A percentile compares a stretch with the other conserved stretches of the same genome.
These are phyloP conservation scores for Anthracocystis walkeri DNA, from an alignment of 1,284 basidiomycete species.

Conservation along the genomic window DNA sequence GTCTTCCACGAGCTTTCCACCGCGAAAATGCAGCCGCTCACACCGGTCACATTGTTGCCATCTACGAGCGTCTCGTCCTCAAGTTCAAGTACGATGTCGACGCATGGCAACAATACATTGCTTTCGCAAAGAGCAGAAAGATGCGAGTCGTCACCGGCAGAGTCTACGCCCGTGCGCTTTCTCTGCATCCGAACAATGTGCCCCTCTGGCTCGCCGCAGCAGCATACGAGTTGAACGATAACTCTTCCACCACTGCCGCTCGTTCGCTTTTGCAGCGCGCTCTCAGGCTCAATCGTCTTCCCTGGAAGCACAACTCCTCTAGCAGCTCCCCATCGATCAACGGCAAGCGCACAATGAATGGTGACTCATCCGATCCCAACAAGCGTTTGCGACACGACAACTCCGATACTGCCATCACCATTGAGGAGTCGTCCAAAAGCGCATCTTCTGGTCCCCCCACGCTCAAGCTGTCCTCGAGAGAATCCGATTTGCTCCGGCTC, in stretches of 20 bases:
- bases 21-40: constrained; percentile 51
- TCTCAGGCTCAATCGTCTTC: constrained; percentile 73
- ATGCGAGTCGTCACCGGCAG: constrained; percentile 82
- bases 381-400: constrained; percentile 16
- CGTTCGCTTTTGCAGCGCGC: constrained; percentile 87
- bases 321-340: background rate
- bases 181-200: constrained; percentile 83
- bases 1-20: constrained; percentile 52
- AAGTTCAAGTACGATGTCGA: constrained; percentile 89
- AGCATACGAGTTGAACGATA: constrained; percentile 82
- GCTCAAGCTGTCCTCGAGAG: constrained; percentile 44
- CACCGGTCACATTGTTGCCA: constrained; percentile 82
- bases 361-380: constrained; percentile 13
- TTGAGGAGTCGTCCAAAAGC: background rate
- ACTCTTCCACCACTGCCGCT: constrained; percentile 80
- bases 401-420: background rate
- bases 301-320: constrained; percentile 22
- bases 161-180: constrained; percentile 77
- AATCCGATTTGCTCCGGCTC: constrained; percentile 58
- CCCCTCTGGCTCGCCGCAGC: constrained; percentile 87
- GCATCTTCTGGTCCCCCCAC: constrained; percentile 34
- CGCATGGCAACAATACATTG: constrained; percentile 88
- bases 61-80: constrained; percentile 88
- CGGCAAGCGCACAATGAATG: constrained; percentile 23
- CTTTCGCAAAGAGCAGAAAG: constrained; percentile 82